These are phyloP conservation scores for Neonectria coccinea DNA, from an alignment of 2,329 filamentous ascomycete genomes.

Conservation along the genomic window DNA sequence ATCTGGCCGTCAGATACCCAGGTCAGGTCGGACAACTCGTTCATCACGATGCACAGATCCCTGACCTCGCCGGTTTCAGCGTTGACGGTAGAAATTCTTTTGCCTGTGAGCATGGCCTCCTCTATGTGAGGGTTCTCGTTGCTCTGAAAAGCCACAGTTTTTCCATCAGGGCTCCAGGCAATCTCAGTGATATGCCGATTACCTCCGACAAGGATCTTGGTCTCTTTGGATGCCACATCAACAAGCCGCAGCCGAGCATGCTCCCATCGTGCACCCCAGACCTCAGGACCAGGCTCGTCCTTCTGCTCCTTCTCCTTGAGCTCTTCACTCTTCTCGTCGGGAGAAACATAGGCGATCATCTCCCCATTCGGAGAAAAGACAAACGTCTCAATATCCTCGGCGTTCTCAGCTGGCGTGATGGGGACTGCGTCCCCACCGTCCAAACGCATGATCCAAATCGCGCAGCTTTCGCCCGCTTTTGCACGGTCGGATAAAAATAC, in stretches of 20 bases:
- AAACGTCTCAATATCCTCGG: conserved; percentile 26
- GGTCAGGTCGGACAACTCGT: conserved; percentile 8
- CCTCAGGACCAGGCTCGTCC: conserved; percentile 48
- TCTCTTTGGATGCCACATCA: conserved; percentile 44
- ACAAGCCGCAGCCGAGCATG: conserved; percentile 48
- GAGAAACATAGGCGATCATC: conserved; percentile 32
- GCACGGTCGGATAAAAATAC: conserved; percentile 32
- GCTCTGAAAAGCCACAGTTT: conserved; percentile 23
- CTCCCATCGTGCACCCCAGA: conserved; percentile 53
- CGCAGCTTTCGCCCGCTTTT: conserved; percentile 47
- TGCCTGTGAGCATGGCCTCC: conserved; percentile 28
- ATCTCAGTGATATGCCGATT: conserved; percentile 27
- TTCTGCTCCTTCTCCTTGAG: conserved; percentile 42
- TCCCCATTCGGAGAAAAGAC: conserved; percentile 29
- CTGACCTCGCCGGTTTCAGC: conserved; percentile 19
- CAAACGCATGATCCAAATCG: conserved; percentile 36
- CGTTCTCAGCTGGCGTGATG: conserved; percentile 32
- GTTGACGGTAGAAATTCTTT: conserved; percentile 20
- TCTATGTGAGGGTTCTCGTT: conserved; percentile 29
- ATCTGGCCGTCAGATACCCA: conserved; percentile 35
- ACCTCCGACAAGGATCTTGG: conserved; percentile 21
- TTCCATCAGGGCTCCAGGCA: conserved; percentile 38
- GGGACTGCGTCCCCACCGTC: conserved; percentile 35
- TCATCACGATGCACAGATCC: conserved; percentile 27
- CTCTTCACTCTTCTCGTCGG: conserved; percentile 27